phyloP scores from a whole-genome alignment of 306 rosid species.

The Vigna reflexopilosa region DNA sequence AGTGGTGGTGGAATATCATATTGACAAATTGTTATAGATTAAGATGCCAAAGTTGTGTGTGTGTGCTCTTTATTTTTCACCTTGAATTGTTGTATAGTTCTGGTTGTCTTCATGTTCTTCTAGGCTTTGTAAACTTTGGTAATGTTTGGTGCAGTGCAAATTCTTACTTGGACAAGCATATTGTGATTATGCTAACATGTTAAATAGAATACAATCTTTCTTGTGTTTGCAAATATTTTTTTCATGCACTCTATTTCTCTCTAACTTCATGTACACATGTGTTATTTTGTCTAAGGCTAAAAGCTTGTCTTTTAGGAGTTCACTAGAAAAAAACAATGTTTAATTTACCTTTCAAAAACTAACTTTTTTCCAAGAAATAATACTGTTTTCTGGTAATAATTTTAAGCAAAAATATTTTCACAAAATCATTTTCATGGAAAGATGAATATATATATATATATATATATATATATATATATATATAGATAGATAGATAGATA shows the following conservation, averaged over 20 bases:
- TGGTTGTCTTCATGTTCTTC: constrained; percentile 47
- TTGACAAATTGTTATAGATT: constrained; percentile 47
- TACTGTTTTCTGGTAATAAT: no score
- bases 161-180: constrained; percentile 52
- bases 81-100: constrained; percentile 56
- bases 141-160: constrained; percentile 61
- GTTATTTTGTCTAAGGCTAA: no score
- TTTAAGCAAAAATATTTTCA: no score
- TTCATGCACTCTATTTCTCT: background rate
- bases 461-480: no score
- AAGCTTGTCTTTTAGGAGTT: no score
- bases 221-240: constrained; percentile 41
- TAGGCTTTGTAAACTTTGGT: constrained; percentile 67
- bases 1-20: constrained; percentile 49
- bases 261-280: background rate
- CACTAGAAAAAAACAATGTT: no score
- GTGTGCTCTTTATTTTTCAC: constrained; percentile 23
- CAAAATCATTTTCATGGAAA: no score
- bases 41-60: constrained; percentile 47
- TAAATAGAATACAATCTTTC: constrained; percentile 48
- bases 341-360: no score
- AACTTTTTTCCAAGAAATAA: no score
- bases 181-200: constrained; percentile 51
- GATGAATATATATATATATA: no score
- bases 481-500: no score